Conservation (phyloP, 1,284 basidiomycete species). For the Termitomyces sp. region DNA sequence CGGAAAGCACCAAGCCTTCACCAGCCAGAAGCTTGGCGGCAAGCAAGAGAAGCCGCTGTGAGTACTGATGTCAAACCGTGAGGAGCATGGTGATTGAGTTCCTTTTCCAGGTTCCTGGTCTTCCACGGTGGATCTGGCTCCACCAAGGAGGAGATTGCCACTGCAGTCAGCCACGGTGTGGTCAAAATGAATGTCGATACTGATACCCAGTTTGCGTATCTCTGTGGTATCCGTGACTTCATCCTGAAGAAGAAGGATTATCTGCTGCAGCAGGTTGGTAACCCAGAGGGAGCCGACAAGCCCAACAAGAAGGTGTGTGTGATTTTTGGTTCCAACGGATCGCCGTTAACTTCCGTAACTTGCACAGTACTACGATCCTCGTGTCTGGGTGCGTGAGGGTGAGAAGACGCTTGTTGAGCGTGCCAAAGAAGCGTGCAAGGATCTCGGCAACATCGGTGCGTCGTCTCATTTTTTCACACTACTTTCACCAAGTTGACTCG, state of each 20-base stretch:
- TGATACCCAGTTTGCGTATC: constrained; percentile 92
- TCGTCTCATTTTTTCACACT: neutral
- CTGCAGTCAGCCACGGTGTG: constrained; percentile 89
- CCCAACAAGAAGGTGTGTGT: constrained; percentile 92
- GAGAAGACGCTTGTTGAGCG: constrained; percentile 91
- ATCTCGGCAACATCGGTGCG: constrained; percentile 76
- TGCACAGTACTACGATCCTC: constrained; percentile 80
- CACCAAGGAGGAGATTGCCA: constrained; percentile 92
- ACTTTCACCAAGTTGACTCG: neutral
- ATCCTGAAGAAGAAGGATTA: constrained; percentile 81
- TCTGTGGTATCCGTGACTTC: constrained; percentile 88
- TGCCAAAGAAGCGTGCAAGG: constrained; percentile 88
- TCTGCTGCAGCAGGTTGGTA: constrained; percentile 85
- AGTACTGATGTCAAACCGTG: constrained; percentile 24
- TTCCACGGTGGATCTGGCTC: constrained; percentile 99
- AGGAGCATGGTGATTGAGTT: neutral
- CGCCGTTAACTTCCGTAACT: constrained; percentile 1
- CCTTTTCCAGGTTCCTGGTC: constrained; percentile 77
- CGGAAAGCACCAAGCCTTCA: constrained; percentile 85
- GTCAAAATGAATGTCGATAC: constrained; percentile 98
- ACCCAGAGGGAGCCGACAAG: constrained; percentile 91
- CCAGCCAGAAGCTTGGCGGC: constrained; percentile 67
- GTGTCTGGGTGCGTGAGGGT: constrained; percentile 97
- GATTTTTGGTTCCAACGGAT: neutral
- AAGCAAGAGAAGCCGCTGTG: constrained; percentile 77